Base-by-base conservation (phyloP, 176 grass and related monocot species). In the Themeda triandra region DNA sequence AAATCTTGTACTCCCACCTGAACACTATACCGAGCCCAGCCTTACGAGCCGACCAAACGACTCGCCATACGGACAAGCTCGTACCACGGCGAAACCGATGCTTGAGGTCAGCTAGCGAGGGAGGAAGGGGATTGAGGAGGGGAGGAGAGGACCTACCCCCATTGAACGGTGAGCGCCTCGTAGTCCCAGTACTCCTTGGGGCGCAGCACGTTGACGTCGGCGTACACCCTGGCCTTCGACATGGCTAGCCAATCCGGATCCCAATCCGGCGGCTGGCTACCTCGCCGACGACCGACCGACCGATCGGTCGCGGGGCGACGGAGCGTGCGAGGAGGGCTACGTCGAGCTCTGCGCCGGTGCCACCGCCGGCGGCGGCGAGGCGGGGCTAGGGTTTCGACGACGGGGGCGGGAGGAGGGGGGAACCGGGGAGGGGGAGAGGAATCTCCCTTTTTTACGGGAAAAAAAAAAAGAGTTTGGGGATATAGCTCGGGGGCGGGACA, bases 151-250 rank as follows among this genome's bases (percentile, higher is more conserved):
- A 35, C 33, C 78, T 72, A 96, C 94, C 94, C 94, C 94, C 94
- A 96, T 53, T 91, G 89, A 37, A 93, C 94, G 83, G 89, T 83
- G 77, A 93, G 91, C 19, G 94, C 84, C 89, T 96, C 91, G 77
- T 96, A 96, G 83, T 96, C 94, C 94, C 94, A 96, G 89, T 93
- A 96, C 75, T 96, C 94, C 91, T 93, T 96, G n/a, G 94, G 89
- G 18, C 94, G 94, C 44, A 91, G 77, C 63, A 91, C 89, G 83
- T 96, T 96, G 69, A 96, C 74, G 68, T 96, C 94, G 10, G 94
- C 17, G 83, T 96, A 96, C 2, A 96, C 91, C 86, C 81, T 85
- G 4, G 94, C 79, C 89, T 87, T 96, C 53, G 91, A 96, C 94
- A 96, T 96, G 58, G 25, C 0, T 70, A 28, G 8, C n/a, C n/a